A percentile compares a stretch with the other conserved stretches of the same genome.
Conservation (phyloP, 2,329 filamentous ascomycete genomes). For the Sphaerostilbella broomeana region DNA sequence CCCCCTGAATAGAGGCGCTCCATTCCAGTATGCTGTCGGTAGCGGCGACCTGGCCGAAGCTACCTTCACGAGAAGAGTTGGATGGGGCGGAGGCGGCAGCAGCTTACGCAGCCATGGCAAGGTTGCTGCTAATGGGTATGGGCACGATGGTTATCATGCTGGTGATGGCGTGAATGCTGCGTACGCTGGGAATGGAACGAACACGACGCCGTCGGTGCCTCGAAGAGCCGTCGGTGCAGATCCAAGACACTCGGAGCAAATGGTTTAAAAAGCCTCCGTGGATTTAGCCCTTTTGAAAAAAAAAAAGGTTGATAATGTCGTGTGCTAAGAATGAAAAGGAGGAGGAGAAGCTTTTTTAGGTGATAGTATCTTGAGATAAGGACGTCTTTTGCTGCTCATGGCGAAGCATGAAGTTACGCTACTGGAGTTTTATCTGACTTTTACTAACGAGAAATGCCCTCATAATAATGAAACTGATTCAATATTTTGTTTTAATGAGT, state of each 20-base stretch:
- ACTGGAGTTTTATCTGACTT: too few species aligned
- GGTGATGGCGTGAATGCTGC: conserved; percentile 13
- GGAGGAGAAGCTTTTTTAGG: too few species aligned
- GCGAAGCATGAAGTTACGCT: too few species aligned
- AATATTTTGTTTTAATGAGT: too few species aligned
- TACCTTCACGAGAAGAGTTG: conserved; percentile 52
- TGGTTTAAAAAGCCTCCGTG: too few species aligned
- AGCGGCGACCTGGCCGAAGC: conserved; percentile 44
- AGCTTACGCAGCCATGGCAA: not conserved
- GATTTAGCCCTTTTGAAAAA: too few species aligned
- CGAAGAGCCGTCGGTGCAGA: conserved; percentile 14
- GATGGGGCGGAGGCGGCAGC: conserved; percentile 42
- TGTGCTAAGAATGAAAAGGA: too few species aligned
- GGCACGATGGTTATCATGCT: not conserved
- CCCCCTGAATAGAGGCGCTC: conserved; percentile 51
- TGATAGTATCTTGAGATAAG: too few species aligned
- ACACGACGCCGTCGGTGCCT: conserved; percentile 12
- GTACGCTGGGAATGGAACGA: not conserved
- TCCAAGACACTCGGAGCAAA: conserved; percentile 11
- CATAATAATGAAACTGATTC: too few species aligned
- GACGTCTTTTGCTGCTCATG: too few species aligned
- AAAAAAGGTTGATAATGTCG: too few species aligned
- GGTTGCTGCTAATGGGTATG: not conserved
- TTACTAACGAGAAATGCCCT: too few species aligned
- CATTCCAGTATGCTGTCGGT: conserved; percentile 45